phyloP scores from a whole-genome alignment of 2,329 filamentous ascomycete species.

The Cladosporium sp. region DNA sequence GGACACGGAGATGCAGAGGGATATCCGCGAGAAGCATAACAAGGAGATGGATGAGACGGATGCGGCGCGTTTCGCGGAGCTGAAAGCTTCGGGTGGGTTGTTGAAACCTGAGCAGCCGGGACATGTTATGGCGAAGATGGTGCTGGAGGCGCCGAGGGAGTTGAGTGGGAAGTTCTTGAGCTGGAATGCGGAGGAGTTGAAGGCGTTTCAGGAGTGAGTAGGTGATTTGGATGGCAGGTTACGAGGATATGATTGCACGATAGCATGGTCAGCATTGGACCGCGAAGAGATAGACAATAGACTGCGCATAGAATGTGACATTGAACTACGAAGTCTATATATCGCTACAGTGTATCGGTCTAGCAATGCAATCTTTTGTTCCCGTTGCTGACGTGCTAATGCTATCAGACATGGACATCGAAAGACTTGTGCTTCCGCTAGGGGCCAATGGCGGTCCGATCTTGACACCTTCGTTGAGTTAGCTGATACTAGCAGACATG shows the following conservation, averaged over 20 bases:
- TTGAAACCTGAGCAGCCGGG: slow-evolving; percentile 82
- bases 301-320: neutral
- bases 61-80: slow-evolving; percentile 64
- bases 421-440: too few species aligned
- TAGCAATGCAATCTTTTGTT: too few species aligned
- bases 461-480: too few species aligned
- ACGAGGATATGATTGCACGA: neutral
- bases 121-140: slow-evolving; percentile 79
- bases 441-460: too few species aligned
- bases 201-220: slow-evolving; percentile 32
- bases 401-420: too few species aligned
- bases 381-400: too few species aligned
- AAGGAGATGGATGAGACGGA: slow-evolving; percentile 60
- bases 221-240: neutral
- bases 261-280: neutral
- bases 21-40: slow-evolving; percentile 72
- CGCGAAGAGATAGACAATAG: neutral
- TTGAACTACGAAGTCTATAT: neutral
- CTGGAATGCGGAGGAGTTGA: slow-evolving; percentile 47
- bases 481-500: too few species aligned
- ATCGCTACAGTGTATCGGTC: too few species aligned
- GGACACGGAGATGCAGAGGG: slow-evolving; percentile 87
- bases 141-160: slow-evolving; percentile 62
- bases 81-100: slow-evolving; percentile 70
- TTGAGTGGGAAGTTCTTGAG: slow-evolving; percentile 75